Evolutionary conservation across 2,329 filamentous ascomycete species (phyloP).

Genomic region (Parastagonospora nodorum): DNA sequence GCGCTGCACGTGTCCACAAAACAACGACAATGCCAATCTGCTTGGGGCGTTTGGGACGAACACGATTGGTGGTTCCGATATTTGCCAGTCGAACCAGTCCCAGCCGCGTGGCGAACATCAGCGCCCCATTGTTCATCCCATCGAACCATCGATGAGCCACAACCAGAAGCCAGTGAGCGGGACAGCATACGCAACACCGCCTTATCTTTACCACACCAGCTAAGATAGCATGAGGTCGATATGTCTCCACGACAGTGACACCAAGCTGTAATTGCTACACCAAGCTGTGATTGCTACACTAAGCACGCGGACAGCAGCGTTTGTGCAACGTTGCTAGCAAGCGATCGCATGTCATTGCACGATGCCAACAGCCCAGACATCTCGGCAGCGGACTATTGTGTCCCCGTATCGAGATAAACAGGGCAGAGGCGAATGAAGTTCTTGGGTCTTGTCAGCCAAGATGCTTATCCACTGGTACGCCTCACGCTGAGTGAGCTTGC

Average conservation of each 20-base stretch:
- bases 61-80: conserved; percentile 11
- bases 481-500: conserved; percentile 10
- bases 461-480: conserved; percentile 26
- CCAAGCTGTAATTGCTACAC: neutral
- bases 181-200: neutral
- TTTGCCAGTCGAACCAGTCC: conserved; percentile 6
- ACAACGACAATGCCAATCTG: neutral
- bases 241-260: neutral
- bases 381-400: conserved; percentile 39
- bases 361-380: conserved; percentile 29
- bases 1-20: neutral
- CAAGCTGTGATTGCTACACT: neutral
- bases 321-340: conserved; percentile 1
- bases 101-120: conserved; percentile 13
- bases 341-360: conserved; percentile 8
- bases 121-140: neutral
- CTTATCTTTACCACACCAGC: no score
- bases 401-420: conserved; percentile 16
- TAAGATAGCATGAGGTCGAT: neutral
- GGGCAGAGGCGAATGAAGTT: conserved; percentile 28
- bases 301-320: neutral
- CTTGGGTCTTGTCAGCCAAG: conserved; percentile 43
- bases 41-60: neutral
- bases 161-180: neutral
- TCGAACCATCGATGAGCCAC: conserved; percentile 1